A percentile compares a stretch with the other conserved stretches of the same genome.
phyloP scores from a whole-genome alignment of 2,329 filamentous ascomycete species.

The Didymosphaeria variabile region DNA sequence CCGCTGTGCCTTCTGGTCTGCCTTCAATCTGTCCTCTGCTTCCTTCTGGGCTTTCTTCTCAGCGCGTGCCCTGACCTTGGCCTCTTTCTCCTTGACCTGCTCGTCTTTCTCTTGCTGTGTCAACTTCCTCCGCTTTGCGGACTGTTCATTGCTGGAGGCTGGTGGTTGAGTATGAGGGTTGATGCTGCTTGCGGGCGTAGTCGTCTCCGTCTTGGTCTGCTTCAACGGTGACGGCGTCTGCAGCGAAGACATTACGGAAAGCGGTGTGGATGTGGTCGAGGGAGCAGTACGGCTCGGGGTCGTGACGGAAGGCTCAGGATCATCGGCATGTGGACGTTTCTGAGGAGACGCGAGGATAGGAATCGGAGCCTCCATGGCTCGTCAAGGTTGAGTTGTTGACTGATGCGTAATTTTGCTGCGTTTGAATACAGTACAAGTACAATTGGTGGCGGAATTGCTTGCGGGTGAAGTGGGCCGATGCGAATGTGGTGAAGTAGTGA shows the following conservation, averaged over 20 bases:
- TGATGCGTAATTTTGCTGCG: not conserved
- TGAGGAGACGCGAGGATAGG: constrained; percentile 29
- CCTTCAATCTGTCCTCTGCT: constrained; percentile 46
- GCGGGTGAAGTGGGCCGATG: constrained; percentile 14
- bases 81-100: constrained; percentile 49
- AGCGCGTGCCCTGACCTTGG: constrained; percentile 44
- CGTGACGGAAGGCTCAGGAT: constrained; percentile 33
- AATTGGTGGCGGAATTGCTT: constrained; percentile 3
- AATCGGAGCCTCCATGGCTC: constrained; percentile 41
- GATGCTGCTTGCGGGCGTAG: constrained; percentile 22
- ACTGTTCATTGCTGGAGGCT: constrained; percentile 31
- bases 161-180: constrained; percentile 19
- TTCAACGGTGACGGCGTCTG: constrained; percentile 44
- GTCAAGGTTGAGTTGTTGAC: not conserved
- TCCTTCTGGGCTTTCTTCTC: constrained; percentile 48
- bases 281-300: constrained; percentile 38
- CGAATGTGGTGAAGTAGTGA: constrained; percentile 25
- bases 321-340: constrained; percentile 48
- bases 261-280: constrained; percentile 42
- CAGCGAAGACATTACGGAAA: constrained; percentile 42
- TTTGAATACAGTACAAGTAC: constrained; percentile 8
- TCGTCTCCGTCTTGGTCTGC: constrained; percentile 20
- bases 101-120: constrained; percentile 55
- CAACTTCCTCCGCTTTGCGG: constrained; percentile 55
- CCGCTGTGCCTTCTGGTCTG: constrained; percentile 48